Percentiles rank a stretch among this genome's conserved stretches.
Evolutionary conservation across 306 rosid species (phyloP).

Genomic region (Cajanus cajan): DNA sequence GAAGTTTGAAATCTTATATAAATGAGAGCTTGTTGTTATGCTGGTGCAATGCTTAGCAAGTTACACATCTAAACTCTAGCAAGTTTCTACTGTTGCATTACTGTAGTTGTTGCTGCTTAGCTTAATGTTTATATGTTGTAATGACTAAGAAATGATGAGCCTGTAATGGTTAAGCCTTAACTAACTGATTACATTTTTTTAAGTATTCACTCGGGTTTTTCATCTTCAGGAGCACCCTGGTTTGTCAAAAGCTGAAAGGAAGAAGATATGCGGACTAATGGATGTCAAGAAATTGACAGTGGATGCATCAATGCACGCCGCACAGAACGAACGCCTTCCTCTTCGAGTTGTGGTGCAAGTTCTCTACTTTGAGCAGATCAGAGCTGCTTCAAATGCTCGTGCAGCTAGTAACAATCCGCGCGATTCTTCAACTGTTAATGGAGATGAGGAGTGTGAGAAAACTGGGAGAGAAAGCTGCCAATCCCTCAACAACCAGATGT

Average conservation of each 20-base stretch:
- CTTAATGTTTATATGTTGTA: background rate
- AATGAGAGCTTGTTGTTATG: background rate
- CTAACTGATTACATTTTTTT: background rate
- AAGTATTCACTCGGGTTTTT: background rate
- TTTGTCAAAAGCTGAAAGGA: constrained; percentile 77
- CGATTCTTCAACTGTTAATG: constrained; percentile 31
- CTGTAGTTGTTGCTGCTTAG: background rate
- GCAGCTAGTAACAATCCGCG: constrained; percentile 26
- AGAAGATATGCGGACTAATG: constrained; percentile 65
- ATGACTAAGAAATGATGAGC: background rate
- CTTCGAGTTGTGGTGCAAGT: constrained; percentile 90
- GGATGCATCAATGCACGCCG: constrained; percentile 81
- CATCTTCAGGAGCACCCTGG: constrained; percentile 68
- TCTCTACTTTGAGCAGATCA: constrained; percentile 84
- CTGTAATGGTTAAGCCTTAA: background rate
- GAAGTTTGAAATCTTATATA: background rate
- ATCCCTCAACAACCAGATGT: constrained; percentile 49
- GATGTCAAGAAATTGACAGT: constrained; percentile 76
- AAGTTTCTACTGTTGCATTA: background rate
- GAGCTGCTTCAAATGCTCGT: constrained; percentile 46
- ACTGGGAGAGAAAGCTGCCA: constrained; percentile 45
- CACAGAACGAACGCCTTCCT: constrained; percentile 90
- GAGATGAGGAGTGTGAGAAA: constrained; percentile 47
- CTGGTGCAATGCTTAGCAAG: background rate
- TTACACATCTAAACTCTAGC: background rate